Percentiles rank a stretch among this genome's conserved stretches.
Conservation (phyloP, 1,284 basidiomycete species). For the Mycena citricolor region DNA sequence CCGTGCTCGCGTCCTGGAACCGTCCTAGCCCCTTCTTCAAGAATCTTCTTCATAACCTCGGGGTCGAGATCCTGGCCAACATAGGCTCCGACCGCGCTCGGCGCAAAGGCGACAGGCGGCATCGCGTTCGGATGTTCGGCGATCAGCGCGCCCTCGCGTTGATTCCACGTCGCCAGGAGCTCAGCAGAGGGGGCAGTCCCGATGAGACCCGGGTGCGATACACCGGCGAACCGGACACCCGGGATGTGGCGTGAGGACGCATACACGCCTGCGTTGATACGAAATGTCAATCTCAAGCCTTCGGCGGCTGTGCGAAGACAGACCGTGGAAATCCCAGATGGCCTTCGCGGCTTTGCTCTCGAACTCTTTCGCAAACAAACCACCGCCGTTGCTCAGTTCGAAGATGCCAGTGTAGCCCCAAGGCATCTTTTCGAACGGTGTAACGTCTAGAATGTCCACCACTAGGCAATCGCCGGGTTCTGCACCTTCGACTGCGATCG, state of each 20-base stretch:
- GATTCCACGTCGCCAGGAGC: conserved; percentile 72
- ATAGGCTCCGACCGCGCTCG: conserved; percentile 61
- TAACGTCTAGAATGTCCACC: conserved; percentile 75
- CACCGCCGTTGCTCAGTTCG: conserved; percentile 74
- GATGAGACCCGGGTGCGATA: conserved; percentile 75
- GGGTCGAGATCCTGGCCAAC: conserved; percentile 63
- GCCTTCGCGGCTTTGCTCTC: conserved; percentile 72
- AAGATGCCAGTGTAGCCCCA: conserved; percentile 84
- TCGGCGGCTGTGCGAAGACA: background rate
- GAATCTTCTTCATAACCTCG: conserved; percentile 55
- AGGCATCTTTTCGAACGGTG: conserved; percentile 73
- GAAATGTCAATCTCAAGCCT: conserved; percentile 14
- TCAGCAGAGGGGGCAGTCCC: conserved; percentile 76
- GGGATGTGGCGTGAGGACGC: conserved; percentile 75
- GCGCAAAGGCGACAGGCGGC: conserved; percentile 69
- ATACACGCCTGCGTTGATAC: conserved; percentile 57
- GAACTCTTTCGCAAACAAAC: conserved; percentile 72
- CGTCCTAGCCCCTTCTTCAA: conserved; percentile 70
- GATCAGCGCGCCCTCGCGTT: conserved; percentile 69
- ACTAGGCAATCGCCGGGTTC: conserved; percentile 80
- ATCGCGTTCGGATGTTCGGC: conserved; percentile 51
- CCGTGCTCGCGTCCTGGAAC: conserved; percentile 79
- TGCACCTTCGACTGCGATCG: conserved; percentile 71
- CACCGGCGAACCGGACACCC: conserved; percentile 76
- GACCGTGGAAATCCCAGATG: conserved; percentile 77